Base-by-base conservation (phyloP, 768 basidiomycete species). In the Boletus coccyginus region DNA sequence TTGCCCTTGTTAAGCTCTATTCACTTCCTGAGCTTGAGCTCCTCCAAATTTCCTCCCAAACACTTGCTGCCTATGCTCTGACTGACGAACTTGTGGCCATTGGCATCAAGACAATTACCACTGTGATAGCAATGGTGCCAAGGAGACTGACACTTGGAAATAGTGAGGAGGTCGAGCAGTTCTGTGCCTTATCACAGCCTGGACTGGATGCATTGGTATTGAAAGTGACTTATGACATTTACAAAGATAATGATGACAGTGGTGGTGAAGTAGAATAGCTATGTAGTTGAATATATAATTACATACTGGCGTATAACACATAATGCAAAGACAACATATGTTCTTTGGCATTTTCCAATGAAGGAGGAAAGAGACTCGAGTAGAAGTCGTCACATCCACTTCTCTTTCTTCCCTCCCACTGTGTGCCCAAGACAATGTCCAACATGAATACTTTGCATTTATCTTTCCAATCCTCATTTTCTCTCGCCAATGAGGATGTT, bases 51-150 rank as follows among this genome's bases (percentile, higher is more conserved):
- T 71, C 68, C 4, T 53, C 35, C 4, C 49, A 66, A 7, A 65
- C 62, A 0, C 43, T 70, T 16, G 60, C 52, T 32, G 31, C 64
- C 5, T 65, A 60, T 50, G 31, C 41, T 13, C 62, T 59, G 41
- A 59, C 53, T 10, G 63, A 66, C 31, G 55, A 67, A n/a, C 40
- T 64, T 2, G 14, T 45, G 7, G 58, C 66, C 27, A 43, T 69
- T 31, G 41, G 54, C 19, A 31, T 62, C 11, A 60, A 51, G 4
- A 13, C 16, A 5, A 70, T 72, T 33, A 10, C 36, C 1, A 53
- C 60, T 3, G 58, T 64, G 11, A 55, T 72, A 10, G 62, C 64
- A 40, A 62, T 72, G 66, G 45, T 66, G 2, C 66, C 65, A 0
- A 59, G 65, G 13, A 66, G 56, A 11, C 35, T 56, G 12, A 54